Evolutionary conservation across 495 filamentous ascomycete species (phyloP), one percentile per base, ranked within the genome.

Genomic region (Parmelia sp.): DNA sequence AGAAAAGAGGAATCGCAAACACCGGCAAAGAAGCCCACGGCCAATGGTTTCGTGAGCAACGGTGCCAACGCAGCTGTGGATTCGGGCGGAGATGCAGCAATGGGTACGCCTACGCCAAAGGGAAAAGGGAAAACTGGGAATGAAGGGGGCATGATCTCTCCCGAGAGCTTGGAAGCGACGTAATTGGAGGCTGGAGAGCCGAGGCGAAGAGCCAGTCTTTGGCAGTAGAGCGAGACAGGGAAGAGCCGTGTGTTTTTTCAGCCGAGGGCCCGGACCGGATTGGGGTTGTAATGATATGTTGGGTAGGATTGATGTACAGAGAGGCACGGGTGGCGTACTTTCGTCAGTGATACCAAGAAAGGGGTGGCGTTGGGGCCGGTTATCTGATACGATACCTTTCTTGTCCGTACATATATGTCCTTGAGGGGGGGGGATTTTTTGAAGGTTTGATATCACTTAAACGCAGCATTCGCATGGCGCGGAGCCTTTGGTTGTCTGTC

Each of bases 101-200:
- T 66, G 36, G 25, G 53, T 35, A 69, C 60, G 63, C 73, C 78
- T 27, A 76, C 74, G 56, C 78, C 78, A 58, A 80, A 82, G 68
- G 82, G 79, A 36, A 80, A 81, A 69, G 77, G 78, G 40, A 78
- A 78, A 44, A 78, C 74, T 45, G 78, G 82, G 63, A 83, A 78
- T 36, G 83, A 84, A 57, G 83, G 84, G 60, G 82, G 79, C 39
- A 81, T 53, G 74, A 77, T 49, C 27, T 63, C 62, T 19, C 69
- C 69, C 9, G 69, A 67, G 21, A 71, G 69, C 37, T 58, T 71
- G 60, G 65, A 67, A 57, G 67, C 69, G 25, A 68, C 60, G 15
- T 70, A 65, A 29, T n/a, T 29, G 14, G 23, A 5, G 35, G 8
- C 29, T 27, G 10, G 14, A 29, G 51, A 19, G 19, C 25, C 19